Conservation (phyloP, 345 rosid species). For the Mangifera indica region DNA sequence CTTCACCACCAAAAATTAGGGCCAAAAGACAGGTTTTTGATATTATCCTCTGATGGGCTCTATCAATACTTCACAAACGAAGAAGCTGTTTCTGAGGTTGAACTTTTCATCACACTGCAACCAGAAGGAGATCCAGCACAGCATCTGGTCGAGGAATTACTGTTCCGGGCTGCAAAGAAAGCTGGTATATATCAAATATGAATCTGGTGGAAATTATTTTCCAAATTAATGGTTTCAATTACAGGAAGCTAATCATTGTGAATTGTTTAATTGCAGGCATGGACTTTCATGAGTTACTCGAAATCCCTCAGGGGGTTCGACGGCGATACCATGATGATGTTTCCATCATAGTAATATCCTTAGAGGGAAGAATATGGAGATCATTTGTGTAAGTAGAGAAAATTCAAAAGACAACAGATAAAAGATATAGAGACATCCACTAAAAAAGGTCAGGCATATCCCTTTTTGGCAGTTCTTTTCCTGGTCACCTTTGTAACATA, state of each 20-base stretch:
- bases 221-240: no score
- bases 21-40: constrained; percentile 66
- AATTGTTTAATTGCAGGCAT: constrained; percentile 45
- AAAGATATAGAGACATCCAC: constrained; percentile 27
- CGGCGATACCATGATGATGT: constrained; percentile 90
- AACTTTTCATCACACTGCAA: constrained; percentile 61
- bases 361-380: constrained; percentile 93
- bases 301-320: constrained; percentile 89
- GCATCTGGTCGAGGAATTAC: constrained; percentile 76
- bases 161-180: constrained; percentile 87
- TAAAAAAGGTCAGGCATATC: constrained; percentile 23
- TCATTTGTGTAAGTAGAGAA: constrained; percentile 57
- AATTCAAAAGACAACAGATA: not conserved
- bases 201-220: no score
- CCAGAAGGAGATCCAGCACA: constrained; percentile 98
- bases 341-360: constrained; percentile 74
- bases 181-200: constrained; percentile 47
- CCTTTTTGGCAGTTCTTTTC: constrained; percentile 32
- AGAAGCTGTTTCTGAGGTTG: constrained; percentile 74
- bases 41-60: constrained; percentile 88
- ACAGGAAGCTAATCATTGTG: no score
- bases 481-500: constrained; percentile 37
- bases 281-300: constrained; percentile 81
- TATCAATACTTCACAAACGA: constrained; percentile 80
- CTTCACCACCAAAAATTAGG: constrained; percentile 59